Conservation (phyloP, 495 filamentous ascomycete species). For the Viridothelium virens region DNA sequence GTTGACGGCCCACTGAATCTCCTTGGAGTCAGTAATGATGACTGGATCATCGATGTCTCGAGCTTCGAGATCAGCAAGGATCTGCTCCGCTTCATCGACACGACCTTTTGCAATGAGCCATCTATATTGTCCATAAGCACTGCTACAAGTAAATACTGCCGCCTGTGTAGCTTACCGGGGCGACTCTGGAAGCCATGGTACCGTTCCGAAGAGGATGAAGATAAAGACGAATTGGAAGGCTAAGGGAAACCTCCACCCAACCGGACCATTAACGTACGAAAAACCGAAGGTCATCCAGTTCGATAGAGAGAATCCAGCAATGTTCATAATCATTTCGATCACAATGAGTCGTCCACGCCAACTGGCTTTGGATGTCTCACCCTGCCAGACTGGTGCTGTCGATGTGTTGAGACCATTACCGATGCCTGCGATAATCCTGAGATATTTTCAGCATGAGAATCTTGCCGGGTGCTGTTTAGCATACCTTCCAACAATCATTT, state of each 20-base stretch:
- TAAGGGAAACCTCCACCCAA: constrained; percentile 51
- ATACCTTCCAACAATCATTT: constrained; percentile 55
- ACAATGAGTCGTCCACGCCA: constrained; percentile 56
- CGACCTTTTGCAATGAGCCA: constrained; percentile 44
- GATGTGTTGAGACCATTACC: constrained; percentile 62
- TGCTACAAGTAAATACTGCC: constrained; percentile 22
- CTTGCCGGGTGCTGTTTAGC: background rate
- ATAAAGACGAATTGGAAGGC: constrained; percentile 55
- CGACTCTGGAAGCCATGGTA: constrained; percentile 51
- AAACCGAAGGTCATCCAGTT: constrained; percentile 56
- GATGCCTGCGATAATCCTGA: constrained; percentile 37
- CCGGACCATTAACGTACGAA: constrained; percentile 39
- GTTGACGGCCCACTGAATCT: constrained; percentile 43
- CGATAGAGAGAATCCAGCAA: constrained; percentile 47
- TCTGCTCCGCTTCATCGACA: constrained; percentile 41
- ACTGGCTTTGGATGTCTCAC: constrained; percentile 51
- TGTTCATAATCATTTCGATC: constrained; percentile 54
- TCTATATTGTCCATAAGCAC: constrained; percentile 23
- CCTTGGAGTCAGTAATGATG: constrained; percentile 40
- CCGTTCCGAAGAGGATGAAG: constrained; percentile 42
- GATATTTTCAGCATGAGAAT: background rate
- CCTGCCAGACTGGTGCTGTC: constrained; percentile 58
- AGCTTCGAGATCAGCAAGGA: constrained; percentile 44
- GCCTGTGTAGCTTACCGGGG: constrained; percentile 35
- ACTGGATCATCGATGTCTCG: constrained; percentile 42